Percentiles rank a stretch among this genome's conserved stretches.
These are phyloP conservation scores for Nothophoma quercina DNA, from an alignment of 2,329 filamentous ascomycete genomes.

Conservation along the genomic window DNA sequence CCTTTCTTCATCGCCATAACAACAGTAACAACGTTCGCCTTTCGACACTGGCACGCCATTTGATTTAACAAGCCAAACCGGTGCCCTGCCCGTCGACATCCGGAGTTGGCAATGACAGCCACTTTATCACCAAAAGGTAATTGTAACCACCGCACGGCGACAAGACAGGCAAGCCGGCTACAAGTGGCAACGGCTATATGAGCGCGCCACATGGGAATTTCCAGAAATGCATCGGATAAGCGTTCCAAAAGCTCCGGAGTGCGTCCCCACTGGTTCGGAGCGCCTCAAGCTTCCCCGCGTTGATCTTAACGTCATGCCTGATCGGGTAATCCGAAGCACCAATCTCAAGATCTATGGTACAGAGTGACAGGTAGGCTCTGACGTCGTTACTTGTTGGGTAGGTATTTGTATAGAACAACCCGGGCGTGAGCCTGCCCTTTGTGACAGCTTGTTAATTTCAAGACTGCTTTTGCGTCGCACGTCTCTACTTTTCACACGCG, in stretches of 20 bases:
- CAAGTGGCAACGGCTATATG: constrained; percentile 14
- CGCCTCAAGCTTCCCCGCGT: constrained; percentile 11
- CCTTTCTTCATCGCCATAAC: too few relatives aligned
- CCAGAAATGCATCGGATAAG: neutral
- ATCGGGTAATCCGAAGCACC: constrained; percentile 7
- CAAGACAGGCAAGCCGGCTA: constrained; percentile 2
- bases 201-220: neutral
- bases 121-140: neutral
- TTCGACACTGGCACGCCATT: too few relatives aligned
- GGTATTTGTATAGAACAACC: neutral
- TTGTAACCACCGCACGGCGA: neutral
- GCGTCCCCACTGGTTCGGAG: constrained; percentile 7
- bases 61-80: too few relatives aligned
- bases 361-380: neutral
- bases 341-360: neutral
- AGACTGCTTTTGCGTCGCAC: neutral
- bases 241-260: constrained; percentile 1
- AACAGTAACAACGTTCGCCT: too few relatives aligned
- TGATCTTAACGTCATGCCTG: neutral
- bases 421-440: neutral
- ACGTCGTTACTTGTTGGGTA: neutral
- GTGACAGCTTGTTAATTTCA: neutral
- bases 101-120: neutral
- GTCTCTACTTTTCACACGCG: neutral
- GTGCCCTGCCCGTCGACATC: too few relatives aligned